Percentiles rank a stretch among this genome's conserved stretches.
These are phyloP conservation scores for Psilocybe sp. DNA, from an alignment of 768 basidiomycete species.

Conservation along the genomic window DNA sequence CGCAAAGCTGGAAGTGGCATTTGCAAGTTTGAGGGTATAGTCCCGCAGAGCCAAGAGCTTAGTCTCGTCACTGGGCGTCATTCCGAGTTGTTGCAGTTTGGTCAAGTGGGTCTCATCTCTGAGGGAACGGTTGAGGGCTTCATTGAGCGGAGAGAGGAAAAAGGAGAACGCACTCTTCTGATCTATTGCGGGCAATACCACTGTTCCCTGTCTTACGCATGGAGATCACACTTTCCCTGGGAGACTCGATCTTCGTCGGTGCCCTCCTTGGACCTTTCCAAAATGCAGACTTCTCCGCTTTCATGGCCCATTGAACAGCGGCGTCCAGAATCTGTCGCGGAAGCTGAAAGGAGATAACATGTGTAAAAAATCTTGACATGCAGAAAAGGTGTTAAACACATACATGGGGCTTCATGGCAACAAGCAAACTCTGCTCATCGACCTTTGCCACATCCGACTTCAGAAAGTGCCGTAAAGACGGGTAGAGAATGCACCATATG, in stretches of 20 bases:
- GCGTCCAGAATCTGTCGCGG: constrained; percentile 78
- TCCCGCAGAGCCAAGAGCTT: constrained; percentile 89
- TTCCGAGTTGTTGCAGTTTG: constrained; percentile 85
- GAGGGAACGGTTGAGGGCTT: neutral
- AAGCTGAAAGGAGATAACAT: constrained; percentile 34
- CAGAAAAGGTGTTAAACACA: constrained; percentile 21
- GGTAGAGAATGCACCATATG: constrained; percentile 96
- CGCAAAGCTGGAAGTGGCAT: constrained; percentile 72
- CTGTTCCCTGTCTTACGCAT: constrained; percentile 49
- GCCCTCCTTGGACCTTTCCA: constrained; percentile 62
- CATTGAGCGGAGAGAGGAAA: neutral
- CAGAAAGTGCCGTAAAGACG: constrained; percentile 81
- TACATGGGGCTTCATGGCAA: constrained; percentile 78
- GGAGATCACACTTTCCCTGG: constrained; percentile 67
- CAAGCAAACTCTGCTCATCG: constrained; percentile 71
- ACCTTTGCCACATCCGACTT: constrained; percentile 78
- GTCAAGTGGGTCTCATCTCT: constrained; percentile 78
- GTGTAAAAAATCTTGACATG: neutral
- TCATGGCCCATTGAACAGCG: constrained; percentile 86
- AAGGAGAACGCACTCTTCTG: constrained; percentile 65
- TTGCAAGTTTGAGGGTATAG: constrained; percentile 82
- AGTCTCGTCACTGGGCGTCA: constrained; percentile 75
- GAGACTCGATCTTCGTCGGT: constrained; percentile 55
- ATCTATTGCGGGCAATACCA: constrained; percentile 49
- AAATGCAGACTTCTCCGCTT: constrained; percentile 73